Conservation (phyloP, 352 stramenopile genomes). For the Globisporangium paroecandrum region DNA sequence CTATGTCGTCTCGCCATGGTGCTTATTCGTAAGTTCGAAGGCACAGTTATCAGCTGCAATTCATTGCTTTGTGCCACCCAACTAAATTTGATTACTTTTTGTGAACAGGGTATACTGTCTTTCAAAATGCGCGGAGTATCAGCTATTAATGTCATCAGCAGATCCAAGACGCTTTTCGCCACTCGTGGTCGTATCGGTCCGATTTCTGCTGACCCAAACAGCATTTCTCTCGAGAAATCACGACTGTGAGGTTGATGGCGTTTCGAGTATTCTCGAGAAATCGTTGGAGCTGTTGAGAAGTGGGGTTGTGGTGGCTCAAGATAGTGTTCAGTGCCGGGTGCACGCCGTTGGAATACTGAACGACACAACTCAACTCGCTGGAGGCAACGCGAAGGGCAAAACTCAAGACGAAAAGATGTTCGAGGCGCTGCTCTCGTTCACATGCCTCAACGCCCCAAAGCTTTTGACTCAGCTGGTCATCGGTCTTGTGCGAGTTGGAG, state of each 20-base stretch:
- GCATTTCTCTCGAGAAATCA: slow-evolving; percentile 31
- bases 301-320: neutral
- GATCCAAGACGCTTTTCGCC: slow-evolving; percentile 25
- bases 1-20: slow-evolving; percentile 24
- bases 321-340: neutral
- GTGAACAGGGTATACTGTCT: slow-evolving; percentile 27
- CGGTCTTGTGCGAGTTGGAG: slow-evolving; percentile 31
- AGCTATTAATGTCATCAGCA: slow-evolving; percentile 28
- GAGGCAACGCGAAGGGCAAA: slow-evolving; percentile 16
- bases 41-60: neutral
- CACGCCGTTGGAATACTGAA: slow-evolving; percentile 27
- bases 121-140: slow-evolving; percentile 38
- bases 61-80: neutral
- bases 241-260: slow-evolving; percentile 30
- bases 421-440: slow-evolving; percentile 30
- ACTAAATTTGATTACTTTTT: slow-evolving; percentile 1
- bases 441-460: slow-evolving; percentile 23
- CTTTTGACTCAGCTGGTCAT: slow-evolving; percentile 34
- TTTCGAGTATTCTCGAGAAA: slow-evolving; percentile 30
- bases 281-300: slow-evolving; percentile 11
- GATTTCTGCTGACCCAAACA: slow-evolving; percentile 42
- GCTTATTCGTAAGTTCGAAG: slow-evolving; percentile 41
- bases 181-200: slow-evolving; percentile 26
- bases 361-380: slow-evolving; percentile 19
- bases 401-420: slow-evolving; percentile 21